A percentile compares a stretch with the other conserved stretches of the same genome.
Evolutionary conservation across 2,329 filamentous ascomycete species (phyloP).

Genomic region (Colletotrichum sp.): DNA sequence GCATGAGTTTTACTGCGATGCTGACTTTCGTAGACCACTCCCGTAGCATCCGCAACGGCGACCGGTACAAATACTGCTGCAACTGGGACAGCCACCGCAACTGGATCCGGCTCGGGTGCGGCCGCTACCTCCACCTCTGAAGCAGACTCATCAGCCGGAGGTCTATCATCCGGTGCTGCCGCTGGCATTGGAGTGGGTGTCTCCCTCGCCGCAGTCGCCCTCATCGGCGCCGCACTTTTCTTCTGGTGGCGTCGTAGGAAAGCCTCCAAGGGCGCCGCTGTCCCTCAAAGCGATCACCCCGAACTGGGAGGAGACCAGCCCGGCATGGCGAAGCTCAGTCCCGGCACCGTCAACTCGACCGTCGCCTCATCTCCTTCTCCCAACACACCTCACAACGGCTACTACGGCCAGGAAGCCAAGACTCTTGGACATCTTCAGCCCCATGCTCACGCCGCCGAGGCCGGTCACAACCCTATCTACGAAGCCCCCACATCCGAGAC

Average conservation of each 20-base stretch:
- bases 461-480: constrained; percentile 5
- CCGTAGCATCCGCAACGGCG: not conserved
- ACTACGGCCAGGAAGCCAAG: constrained; percentile 8
- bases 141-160: not conserved
- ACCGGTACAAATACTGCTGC: not conserved
- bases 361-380: not conserved
- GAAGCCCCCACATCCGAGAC: constrained; percentile 6
- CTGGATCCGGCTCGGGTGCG: not conserved
- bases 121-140: not conserved
- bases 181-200: constrained; percentile 36
- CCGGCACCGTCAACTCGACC: not conserved
- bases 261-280: not conserved
- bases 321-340: not conserved
- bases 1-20: fast-evolving
- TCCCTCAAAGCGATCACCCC: not conserved
- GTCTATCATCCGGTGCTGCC: constrained; percentile 32
- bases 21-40: not conserved
- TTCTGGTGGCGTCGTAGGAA: constrained; percentile 31
- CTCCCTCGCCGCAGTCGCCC: constrained; percentile 28
- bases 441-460: constrained; percentile 5
- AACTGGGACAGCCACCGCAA: not conserved
- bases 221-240: constrained; percentile 26
- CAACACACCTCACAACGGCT: constrained; percentile 1
- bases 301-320: not conserved
- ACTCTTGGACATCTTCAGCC: constrained; percentile 8